Conservation (phyloP, 2,329 filamentous ascomycete species). For the Aspergillus ochraceus region DNA sequence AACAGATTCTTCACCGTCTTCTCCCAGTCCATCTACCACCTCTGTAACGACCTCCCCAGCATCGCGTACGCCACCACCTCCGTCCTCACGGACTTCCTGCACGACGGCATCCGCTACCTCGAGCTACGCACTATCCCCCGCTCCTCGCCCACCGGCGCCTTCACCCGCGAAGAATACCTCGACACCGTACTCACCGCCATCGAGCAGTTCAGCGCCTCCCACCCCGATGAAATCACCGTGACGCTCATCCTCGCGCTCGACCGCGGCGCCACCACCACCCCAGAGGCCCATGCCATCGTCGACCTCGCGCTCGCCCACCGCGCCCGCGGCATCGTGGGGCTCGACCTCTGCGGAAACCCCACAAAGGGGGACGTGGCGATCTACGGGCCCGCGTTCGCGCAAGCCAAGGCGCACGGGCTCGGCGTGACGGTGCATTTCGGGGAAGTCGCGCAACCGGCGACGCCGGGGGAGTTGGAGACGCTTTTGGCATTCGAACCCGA, state of each 20-base stretch:
- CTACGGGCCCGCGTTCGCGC: slow-evolving; percentile 60
- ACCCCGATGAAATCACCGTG: slow-evolving; percentile 52
- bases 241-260: slow-evolving; percentile 75
- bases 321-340: slow-evolving; percentile 62
- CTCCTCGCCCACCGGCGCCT: slow-evolving; percentile 51
- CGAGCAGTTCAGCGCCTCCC: slow-evolving; percentile 46
- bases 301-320: slow-evolving; percentile 60
- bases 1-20: slow-evolving; percentile 75
- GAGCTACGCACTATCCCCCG: slow-evolving; percentile 81
- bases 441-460: slow-evolving; percentile 61
- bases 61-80: slow-evolving; percentile 63
- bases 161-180: slow-evolving; percentile 67
- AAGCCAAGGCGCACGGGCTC: slow-evolving; percentile 57
- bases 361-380: slow-evolving; percentile 59
- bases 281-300: slow-evolving; percentile 64
- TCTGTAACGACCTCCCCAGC: slow-evolving; percentile 64
- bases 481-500: slow-evolving; percentile 67
- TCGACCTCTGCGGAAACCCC: slow-evolving; percentile 80
- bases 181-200: slow-evolving; percentile 66
- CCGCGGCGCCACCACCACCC: slow-evolving; percentile 58
- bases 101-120: slow-evolving; percentile 73
- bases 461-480: slow-evolving; percentile 60
- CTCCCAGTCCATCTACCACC: slow-evolving; percentile 74
- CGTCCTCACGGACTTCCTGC: slow-evolving; percentile 66
- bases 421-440: slow-evolving; percentile 76